Evolutionary conservation across 805 yeast genomes (phyloP).

Genomic region (Candida loeiensis): DNA sequence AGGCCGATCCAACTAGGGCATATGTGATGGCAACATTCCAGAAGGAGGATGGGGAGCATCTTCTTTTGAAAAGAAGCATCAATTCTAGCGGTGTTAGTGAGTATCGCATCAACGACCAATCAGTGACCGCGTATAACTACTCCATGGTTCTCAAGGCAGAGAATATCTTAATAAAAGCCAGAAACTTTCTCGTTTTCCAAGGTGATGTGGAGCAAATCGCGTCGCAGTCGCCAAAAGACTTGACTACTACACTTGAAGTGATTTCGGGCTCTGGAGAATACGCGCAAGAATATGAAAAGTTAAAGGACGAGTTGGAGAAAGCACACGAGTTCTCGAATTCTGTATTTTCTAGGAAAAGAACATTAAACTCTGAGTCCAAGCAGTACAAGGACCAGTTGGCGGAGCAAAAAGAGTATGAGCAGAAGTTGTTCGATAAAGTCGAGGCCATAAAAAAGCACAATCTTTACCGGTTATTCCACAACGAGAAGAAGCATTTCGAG

Average conservation of each 20-base stretch:
- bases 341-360: constrained; percentile 65
- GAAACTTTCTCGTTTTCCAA: constrained; percentile 90
- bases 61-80: constrained; percentile 63
- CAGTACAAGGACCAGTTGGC: constrained; percentile 73
- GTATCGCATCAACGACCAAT: constrained; percentile 59
- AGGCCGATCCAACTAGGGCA: constrained; percentile 51
- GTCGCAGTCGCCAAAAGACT: constrained; percentile 72
- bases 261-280: constrained; percentile 78
- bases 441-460: constrained; percentile 47
- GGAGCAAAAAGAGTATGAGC: constrained; percentile 67
- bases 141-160: constrained; percentile 63
- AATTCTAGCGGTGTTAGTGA: constrained; percentile 58
- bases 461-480: constrained; percentile 64
- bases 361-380: constrained; percentile 67
- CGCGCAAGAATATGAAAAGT: constrained; percentile 59
- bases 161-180: constrained; percentile 81
- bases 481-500: constrained; percentile 41
- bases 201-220: constrained; percentile 96
- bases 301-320: constrained; percentile 60
- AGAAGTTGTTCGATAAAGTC: constrained; percentile 47
- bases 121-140: constrained; percentile 64
- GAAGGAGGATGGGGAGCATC: constrained; percentile 52
- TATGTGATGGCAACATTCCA: constrained; percentile 78
- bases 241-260: constrained; percentile 71
- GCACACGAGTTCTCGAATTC: constrained; percentile 63